Conservation (phyloP, 2,329 filamentous ascomycete species). For the Lachnellula suecica region DNA sequence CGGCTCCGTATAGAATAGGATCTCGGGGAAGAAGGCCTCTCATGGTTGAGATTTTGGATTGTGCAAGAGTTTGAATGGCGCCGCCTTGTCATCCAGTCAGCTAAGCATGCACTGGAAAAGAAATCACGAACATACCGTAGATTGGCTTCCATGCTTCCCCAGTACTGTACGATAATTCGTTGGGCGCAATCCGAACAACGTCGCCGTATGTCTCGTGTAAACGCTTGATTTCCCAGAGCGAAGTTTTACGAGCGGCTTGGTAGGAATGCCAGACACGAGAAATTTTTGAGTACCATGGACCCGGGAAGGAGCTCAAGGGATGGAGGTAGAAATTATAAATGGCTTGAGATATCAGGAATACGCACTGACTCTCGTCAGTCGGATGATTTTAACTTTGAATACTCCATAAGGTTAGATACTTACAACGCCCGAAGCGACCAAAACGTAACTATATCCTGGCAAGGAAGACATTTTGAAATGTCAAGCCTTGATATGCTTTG, state of each 20-base stretch:
- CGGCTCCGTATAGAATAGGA: background rate
- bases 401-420: background rate
- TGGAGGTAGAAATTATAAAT: slow-evolving; percentile 18
- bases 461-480: no score
- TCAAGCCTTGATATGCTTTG: no score
- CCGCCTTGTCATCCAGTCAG: background rate
- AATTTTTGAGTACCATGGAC: slow-evolving; percentile 8
- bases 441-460: no score
- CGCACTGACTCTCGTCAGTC: background rate
- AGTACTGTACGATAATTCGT: slow-evolving; percentile 7
- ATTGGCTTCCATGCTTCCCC: slow-evolving; percentile 14
- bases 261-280: slow-evolving; percentile 4
- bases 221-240: background rate
- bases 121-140: slow-evolving; percentile 4
- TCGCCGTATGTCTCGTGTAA: slow-evolving; percentile 18
- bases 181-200: slow-evolving; percentile 15
- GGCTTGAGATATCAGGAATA: background rate
- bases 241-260: background rate
- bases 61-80: background rate
- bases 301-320: slow-evolving; percentile 14
- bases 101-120: background rate
- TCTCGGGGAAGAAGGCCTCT: background rate
- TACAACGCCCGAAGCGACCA: no score
- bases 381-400: background rate
- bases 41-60: background rate